Conservation (phyloP, 108 stramenopile genomes). For the Nitzschia putrida region DNA sequence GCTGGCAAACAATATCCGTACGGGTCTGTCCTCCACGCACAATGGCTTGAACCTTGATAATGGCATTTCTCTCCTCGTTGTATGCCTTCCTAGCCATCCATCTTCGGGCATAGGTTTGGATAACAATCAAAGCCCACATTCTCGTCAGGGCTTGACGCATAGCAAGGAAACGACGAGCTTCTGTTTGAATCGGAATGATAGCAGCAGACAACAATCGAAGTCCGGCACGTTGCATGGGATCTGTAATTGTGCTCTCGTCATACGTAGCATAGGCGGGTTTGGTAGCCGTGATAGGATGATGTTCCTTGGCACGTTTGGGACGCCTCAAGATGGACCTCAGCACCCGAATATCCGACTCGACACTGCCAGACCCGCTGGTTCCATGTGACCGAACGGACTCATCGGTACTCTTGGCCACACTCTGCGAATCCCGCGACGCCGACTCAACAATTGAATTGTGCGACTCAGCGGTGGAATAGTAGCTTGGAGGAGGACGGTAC, state of each 20-base stretch:
- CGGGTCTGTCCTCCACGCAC: conserved; percentile 65
- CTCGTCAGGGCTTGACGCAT: conserved; percentile 57
- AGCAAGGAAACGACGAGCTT: conserved; percentile 70
- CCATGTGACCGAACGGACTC: background rate
- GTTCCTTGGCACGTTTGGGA: conserved; percentile 10
- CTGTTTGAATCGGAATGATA: conserved; percentile 81
- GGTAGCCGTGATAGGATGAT: conserved; percentile 2
- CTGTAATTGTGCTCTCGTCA: conserved; percentile 51
- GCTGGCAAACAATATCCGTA: conserved; percentile 59
- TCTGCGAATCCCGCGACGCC: background rate
- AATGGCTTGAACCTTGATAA: conserved; percentile 60
- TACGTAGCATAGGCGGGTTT: conserved; percentile 23
- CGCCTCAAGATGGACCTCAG: conserved; percentile 33
- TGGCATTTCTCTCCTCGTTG: conserved; percentile 35
- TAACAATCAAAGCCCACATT: conserved; percentile 74
- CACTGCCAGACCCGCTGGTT: conserved; percentile 8
- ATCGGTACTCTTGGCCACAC: background rate
- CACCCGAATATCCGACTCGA: conserved; percentile 37
- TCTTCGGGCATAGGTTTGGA: conserved; percentile 66
- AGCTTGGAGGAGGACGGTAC: background rate
- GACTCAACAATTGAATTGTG: background rate
- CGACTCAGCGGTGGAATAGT: background rate
- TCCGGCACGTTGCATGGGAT: conserved; percentile 81
- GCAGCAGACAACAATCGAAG: conserved; percentile 73
- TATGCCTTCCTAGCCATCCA: conserved; percentile 55